Conservation (phyloP, 257 asterid genomes). For the Fraxinus quadrangulata region DNA sequence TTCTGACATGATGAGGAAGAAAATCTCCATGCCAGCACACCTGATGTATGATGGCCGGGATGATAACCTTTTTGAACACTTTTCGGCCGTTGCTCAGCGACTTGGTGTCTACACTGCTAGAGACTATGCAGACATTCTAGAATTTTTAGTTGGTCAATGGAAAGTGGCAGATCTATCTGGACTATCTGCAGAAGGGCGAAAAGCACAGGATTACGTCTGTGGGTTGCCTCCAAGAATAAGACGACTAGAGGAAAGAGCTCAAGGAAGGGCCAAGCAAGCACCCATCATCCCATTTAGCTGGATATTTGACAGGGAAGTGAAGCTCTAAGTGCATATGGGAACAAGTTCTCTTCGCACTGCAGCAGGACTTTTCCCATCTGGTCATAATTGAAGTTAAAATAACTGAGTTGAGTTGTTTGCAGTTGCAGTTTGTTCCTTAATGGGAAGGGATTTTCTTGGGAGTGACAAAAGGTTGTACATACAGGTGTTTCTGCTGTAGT, state of each 20-base stretch:
- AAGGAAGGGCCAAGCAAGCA: neutral
- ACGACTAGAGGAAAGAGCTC: neutral
- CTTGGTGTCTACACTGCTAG: conserved; percentile 26
- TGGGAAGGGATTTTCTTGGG: no score
- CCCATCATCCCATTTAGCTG: neutral
- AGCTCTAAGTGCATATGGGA: neutral
- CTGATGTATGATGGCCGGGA: conserved; percentile 26
- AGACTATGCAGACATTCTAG: conserved; percentile 25
- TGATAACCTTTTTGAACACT: conserved; percentile 20
- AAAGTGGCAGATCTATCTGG: conserved; percentile 21
- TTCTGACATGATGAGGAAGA: conserved; percentile 28
- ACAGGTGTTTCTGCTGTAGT: neutral
- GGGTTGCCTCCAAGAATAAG: conserved; percentile 27
- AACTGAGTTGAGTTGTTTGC: no score
- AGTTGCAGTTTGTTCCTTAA: no score
- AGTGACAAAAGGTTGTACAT: neutral
- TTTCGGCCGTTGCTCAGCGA: conserved; percentile 24
- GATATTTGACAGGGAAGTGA: neutral
- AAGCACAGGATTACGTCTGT: conserved; percentile 27
- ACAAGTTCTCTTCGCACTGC: no score
- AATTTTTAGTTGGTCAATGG: conserved; percentile 25
- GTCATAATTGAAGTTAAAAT: no score
- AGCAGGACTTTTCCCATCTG: no score
- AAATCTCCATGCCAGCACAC: conserved; percentile 28
- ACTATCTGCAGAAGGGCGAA: conserved; percentile 23